Conservation (phyloP, 371 early-diverging fungal genomes). For the Batkoa obscura region DNA sequence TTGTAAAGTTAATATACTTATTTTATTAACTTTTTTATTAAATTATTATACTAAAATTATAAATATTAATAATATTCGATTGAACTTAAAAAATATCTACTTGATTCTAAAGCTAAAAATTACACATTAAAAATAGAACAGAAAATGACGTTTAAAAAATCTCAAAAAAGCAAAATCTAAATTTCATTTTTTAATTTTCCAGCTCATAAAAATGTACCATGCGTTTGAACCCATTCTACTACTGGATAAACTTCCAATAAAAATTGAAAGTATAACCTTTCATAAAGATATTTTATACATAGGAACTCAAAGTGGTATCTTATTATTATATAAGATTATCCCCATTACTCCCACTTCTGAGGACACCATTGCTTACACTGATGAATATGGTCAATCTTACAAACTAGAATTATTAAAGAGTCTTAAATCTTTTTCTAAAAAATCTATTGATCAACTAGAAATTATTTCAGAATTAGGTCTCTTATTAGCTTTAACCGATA, state of each 20-base stretch:
- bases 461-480: slow-evolving; percentile 58
- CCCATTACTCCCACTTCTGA: background rate
- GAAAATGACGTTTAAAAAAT: no score
- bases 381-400: slow-evolving; percentile 19
- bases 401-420: slow-evolving; percentile 38
- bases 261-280: background rate
- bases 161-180: no score
- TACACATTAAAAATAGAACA: no score
- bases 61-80: no score
- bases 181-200: no score
- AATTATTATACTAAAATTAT: no score
- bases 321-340: slow-evolving; percentile 6
- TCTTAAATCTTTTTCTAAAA: slow-evolving; percentile 44
- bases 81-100: no score
- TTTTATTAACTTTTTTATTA: no score
- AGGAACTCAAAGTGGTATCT: slow-evolving; percentile 7
- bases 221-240: slow-evolving; percentile 3
- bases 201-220: background rate
- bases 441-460: slow-evolving; percentile 52
- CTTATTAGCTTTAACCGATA: slow-evolving; percentile 46
- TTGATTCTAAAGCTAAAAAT: no score
- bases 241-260: slow-evolving; percentile 2
- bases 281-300: slow-evolving; percentile 4
- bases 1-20: no score
- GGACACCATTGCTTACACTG: background rate